phyloP scores from a whole-genome alignment of 2,329 filamentous ascomycete genomes.

The Beauveria caledonica region DNA sequence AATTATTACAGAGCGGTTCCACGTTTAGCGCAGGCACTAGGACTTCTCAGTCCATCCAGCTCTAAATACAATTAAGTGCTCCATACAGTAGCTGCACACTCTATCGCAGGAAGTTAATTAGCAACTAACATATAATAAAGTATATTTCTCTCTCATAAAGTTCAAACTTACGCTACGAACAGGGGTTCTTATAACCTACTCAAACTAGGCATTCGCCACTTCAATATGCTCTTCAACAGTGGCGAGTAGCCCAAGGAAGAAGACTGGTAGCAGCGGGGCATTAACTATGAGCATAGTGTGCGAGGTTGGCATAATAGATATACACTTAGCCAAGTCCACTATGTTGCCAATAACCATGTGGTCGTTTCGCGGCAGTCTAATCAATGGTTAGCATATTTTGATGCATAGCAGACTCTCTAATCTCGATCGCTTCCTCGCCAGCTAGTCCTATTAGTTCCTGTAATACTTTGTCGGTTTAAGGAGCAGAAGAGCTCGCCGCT shows the following conservation, averaged over 20 bases:
- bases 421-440: neutral
- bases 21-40: slow-evolving; percentile 12
- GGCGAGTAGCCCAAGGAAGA: slow-evolving; percentile 31
- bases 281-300: slow-evolving; percentile 33
- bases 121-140: neutral
- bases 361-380: slow-evolving; percentile 30
- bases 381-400: neutral
- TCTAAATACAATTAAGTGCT: slow-evolving; percentile 26
- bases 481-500: neutral
- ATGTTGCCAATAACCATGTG: slow-evolving; percentile 25
- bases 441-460: neutral
- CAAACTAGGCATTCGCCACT: slow-evolving; percentile 28
- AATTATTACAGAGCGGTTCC: slow-evolving; percentile 18
- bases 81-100: slow-evolving; percentile 32
- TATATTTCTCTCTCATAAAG: neutral
- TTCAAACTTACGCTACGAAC: slow-evolving; percentile 30
- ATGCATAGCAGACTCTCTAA: neutral
- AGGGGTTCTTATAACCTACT: slow-evolving; percentile 26
- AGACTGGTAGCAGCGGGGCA: slow-evolving; percentile 33
- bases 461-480: neutral
- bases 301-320: slow-evolving; percentile 33
- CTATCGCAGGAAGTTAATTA: slow-evolving; percentile 18
- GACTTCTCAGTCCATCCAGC: slow-evolving; percentile 27
- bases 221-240: slow-evolving; percentile 20
- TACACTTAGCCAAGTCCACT: slow-evolving; percentile 26